Evolutionary conservation across 75 land plant genomes (phyloP), one percentile per base, ranked within the genome.

Genomic region (Pinus albicaulis): DNA sequence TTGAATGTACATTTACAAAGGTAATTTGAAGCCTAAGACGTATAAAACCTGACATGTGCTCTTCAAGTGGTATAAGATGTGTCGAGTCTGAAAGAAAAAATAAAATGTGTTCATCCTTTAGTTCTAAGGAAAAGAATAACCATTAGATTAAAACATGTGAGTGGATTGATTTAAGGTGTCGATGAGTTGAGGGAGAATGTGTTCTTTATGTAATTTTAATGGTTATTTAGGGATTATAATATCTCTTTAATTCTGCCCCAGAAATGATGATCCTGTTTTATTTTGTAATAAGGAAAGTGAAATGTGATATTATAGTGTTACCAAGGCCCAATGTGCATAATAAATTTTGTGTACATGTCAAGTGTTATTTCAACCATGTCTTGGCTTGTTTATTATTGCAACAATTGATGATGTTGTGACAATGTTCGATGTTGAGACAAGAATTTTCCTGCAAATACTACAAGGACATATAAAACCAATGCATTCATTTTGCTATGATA

Each of bases 241-340:
- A 87, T 92, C 94, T 7, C 72, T 92, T 60, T 93, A 92, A 71
- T 89, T 94, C 53, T 92, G 92, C 75, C 97, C 97, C 14, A 86
- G 24, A 20, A 88, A 82, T 61, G 85, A 82, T 28, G 91, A 91
- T 75, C 74, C 89, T 17, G 80, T 93, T 4, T 89, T 91, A 71
- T 93, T 91, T 22, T 93, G 88, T 82, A 92, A 94, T 81, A 85
- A 81, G 16, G 86, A 88, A 68, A 81, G 87, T 66, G 97, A 92
- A 64, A 88, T 90, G 28, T 85, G 95, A 3, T 89, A 85, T 48
- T 94, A 95, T 95, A 90, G 84, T 77, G 83, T 90, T 61, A 90
- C 81, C 57, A 79, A 85, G 57, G 83, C 83, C 72, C 5, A 38
- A 38, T 38, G 41, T 38, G 41, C 41, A 38, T 5, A 38, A 38